Conservation (phyloP, 345 rosid genomes). For the Murraya paniculata region DNA sequence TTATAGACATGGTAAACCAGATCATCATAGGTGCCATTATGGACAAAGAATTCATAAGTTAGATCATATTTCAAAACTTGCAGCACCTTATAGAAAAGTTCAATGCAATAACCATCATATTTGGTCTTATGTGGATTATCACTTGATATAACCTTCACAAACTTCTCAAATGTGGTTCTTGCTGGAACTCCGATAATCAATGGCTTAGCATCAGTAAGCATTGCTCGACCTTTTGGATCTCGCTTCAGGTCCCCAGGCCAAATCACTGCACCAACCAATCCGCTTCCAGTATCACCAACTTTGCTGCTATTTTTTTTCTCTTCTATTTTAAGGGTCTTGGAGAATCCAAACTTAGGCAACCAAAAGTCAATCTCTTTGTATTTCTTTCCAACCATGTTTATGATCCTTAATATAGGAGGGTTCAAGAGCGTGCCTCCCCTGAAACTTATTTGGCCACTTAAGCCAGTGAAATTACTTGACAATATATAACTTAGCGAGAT, state of each 20-base stretch:
- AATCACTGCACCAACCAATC: conserved; percentile 18
- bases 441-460: conserved; percentile 42
- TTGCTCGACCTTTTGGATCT: conserved; percentile 39
- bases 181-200: conserved; percentile 47
- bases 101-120: conserved; percentile 51
- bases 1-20: conserved; percentile 33
- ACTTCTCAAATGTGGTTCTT: conserved; percentile 36
- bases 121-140: background rate
- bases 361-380: conserved; percentile 42
- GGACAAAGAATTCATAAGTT: conserved; percentile 20
- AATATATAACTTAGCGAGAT: conserved; percentile 19
- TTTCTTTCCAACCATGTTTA: conserved; percentile 40
- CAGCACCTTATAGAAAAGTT: conserved; percentile 31
- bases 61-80: conserved; percentile 17
- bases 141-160: conserved; percentile 32
- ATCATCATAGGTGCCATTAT: conserved; percentile 38
- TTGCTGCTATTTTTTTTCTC: background rate
- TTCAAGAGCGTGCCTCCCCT: conserved; percentile 12
- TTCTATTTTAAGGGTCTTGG: background rate
- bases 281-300: background rate
- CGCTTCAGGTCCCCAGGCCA: conserved; percentile 35
- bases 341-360: conserved; percentile 35
- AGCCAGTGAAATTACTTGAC: conserved; percentile 31
- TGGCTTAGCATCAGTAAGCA: conserved; percentile 27
- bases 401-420: conserved; percentile 20